Base-by-base conservation (phyloP, 352 stramenopile genomes). In the Thalassiosira mediterranea region DNA sequence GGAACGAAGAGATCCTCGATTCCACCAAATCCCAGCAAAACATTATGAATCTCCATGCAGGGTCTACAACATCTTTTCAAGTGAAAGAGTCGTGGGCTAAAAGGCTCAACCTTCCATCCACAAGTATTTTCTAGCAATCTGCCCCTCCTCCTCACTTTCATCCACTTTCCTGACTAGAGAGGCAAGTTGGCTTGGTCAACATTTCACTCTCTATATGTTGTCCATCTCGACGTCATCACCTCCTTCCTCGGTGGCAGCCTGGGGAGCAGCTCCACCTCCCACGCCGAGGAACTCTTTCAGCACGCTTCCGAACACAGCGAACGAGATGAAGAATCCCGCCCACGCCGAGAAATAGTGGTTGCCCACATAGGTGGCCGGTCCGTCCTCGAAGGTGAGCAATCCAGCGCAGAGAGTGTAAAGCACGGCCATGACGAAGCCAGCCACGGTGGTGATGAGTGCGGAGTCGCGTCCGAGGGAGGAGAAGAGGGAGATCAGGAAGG, bases 321-420 rank as follows among this genome's bases (percentile, higher is more conserved):
- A 76, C 38, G 58, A 73, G 47, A 76, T 59, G 28, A 77, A 82
- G 52, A 82, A 76, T 69, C 73, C 73, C 3, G 73, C 66, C 73
- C 73, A 82, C 3, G 73, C 73, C 23, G 65, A 66, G 29, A 82
- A 77, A 48, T 77, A 82, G n/a, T 77, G 73, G 54, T 82, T 82
- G 17, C 73, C 51, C 7, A 60, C 51, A 60, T 60, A 60, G 7
- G 51, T 60, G 3, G 51, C 51, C 2, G 51, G 51, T 60, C 51
- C 51, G 4, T 82, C 65, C 2, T 76, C 65, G 64, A 82, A 82
- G 4, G 65, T 77, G 44, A 82, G 52, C 5, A 82, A 34, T 17
- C 73, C 66, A 10, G 73, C 73, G 26, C 73, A 82, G 38, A 76
- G 31, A 5, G 66, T 82, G 65, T 76, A 82, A 11, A 77, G 48